Base-by-base conservation (phyloP, 192 early-diverging fungal species). In the Coemansia sp. region DNA sequence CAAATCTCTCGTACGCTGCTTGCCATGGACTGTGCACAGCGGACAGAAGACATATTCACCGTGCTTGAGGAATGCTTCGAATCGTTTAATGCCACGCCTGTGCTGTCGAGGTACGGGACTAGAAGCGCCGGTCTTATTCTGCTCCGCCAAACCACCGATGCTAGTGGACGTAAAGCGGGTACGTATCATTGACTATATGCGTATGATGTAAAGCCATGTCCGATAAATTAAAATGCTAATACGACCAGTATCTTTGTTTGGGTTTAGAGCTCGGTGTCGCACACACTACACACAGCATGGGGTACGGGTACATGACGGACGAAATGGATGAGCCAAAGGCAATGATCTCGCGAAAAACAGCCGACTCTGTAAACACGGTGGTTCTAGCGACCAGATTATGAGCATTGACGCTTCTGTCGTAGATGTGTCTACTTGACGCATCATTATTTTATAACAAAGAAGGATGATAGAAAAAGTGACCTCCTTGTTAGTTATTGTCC, bases 271-370 rank as follows among this genome's bases (percentile, higher is more conserved):
- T 92, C 39, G 87, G 87, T 51, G 84, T 85, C 68, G 89, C 86
- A 0, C 91, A 94, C 69, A 90, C 91, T 6, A 92, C 92, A 4
- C 70, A 85, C 23, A 88, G 87, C 51, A 92, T 94, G 90, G 89
- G 88, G 57, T 74, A 80, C 6, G 75, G 69, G 4, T 75, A 62
- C 34, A 81, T 81, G 78, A 52, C 69, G 4, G 51, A n/a, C 2
- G 41, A 41, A 2, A 80, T 80, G 77, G 21, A 34, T 14, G 63
- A 39, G 4, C 77, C 77, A 15, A 44, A 60, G 7, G 66, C 69
- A 3, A 62, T n/a, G 23, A 68, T 80, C 41, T 80, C 77, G 23
- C 68, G 77, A 10, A 80, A 74, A 21, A 2, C 68, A 0, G 65
- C 67, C 4, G 44, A 46, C 9, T 5, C 61, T 1, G 57, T 49